Base-by-base conservation (phyloP, 208 protist genomes). In the Leishmania braziliensis region DNA sequence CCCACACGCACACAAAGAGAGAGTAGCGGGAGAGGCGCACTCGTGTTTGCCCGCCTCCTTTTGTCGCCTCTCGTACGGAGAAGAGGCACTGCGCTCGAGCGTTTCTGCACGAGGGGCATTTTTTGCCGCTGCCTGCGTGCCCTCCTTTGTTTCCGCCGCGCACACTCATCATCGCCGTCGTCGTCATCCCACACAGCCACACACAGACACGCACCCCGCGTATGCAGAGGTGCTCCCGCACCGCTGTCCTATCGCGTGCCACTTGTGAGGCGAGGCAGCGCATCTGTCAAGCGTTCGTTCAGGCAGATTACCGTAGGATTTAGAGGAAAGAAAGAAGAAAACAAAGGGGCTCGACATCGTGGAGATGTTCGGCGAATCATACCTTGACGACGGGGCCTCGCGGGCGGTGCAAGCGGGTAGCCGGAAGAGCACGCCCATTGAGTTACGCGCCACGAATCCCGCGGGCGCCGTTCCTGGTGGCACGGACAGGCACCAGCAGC, bases 351-450 rank as follows among this genome's bases (percentile, higher is more conserved):
- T n/a, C 68, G 20, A 36, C 20, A 72, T 72, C 68, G 68, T 29
- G 8, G 68, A 16, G 23, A 91, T 91, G 88, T 89, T 91, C 71
- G 88, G 88, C 8, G 88, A 91, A 63, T 48, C 78, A n/a, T 89
- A 91, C 80, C 79, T 71, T 20, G 80, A 86, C 56, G 51, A 56
- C 43, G 82, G 79, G 43, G 54, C 73, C 23, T 26, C 48, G 18
- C 77, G 43, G 3, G 84, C 58, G 50, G 62, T 56, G n/a, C 20
- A 72, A 18, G 70, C 56, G 23, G 39, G 62, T 62, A 46, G 63
- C 26, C 77, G 62, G 58, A n/a, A 29, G 5, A 10, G 12, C 14
- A 12, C n/a, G 14, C 54, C 8, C 58, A 48, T 2, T 72, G 62
- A 50, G 51, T 54, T 39, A 68, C 9, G 58, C 43, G 50, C 79